Base-by-base conservation (phyloP, 2,329 filamentous ascomycete species). In the Nectriaceae sp. region DNA sequence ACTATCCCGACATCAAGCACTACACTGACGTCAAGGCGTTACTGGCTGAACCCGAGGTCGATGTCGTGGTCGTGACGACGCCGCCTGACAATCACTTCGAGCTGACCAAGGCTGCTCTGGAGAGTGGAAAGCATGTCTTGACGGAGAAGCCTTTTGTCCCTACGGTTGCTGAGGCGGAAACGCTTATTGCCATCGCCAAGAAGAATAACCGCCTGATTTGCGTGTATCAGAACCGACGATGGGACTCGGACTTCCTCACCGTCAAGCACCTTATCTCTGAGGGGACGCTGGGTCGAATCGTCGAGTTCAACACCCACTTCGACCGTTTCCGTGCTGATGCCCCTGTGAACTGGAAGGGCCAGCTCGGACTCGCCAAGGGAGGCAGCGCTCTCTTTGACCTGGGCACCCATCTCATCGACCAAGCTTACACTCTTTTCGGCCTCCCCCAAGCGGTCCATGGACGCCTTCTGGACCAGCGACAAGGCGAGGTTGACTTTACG, bases 131-230 rank as follows among this genome's bases (percentile, higher is more conserved):
- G 74, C 85, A 93, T 67, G 86, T 92, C 21, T 75, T 93, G 44
- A 86, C 88, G 41, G 89, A 93, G 74, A 93, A 93, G 74, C 89
- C 89, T 3, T 93, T 93, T 65, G 87, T 89, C 11, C 85, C 88
- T 18, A 88, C 84, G 2, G 75, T 80, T 2, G 75, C 80, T 49
- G 84, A 92, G 69, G 88, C 88, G 11, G 76, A 82, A 26, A 70
- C 81, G 56, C 79, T 93, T 5, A 77, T 80, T 38, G 67, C 69
- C 10, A 70, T 85, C 42, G 80, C 85, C 10, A 68, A 75, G 53
- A 67, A 77, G 49, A 67, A 76, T 40, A 67, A 72, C 31, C 75
- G 75, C 46, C 65, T 85, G 38, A 68, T 89, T 51, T 83, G 83
- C 54, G 84, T 88, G n/a, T 89, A 87, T 68, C 85, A 89, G 73